These are phyloP conservation scores for Ajuga reptans DNA, from an alignment of 305 asterid species.

Conservation along the genomic window DNA sequence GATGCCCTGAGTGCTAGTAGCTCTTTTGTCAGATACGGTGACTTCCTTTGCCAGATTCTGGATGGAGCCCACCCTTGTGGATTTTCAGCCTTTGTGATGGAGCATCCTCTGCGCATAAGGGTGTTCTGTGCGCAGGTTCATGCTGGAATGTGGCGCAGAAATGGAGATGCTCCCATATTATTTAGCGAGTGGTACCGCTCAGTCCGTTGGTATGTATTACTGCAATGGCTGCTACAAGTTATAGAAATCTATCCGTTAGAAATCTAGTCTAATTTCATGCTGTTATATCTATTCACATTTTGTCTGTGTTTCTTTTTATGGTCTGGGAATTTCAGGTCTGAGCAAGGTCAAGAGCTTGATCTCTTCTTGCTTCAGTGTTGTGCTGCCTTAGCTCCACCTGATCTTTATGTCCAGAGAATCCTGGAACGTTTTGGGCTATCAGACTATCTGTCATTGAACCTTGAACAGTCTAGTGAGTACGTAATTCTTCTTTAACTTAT, in stretches of 20 bases:
- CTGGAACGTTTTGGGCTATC: slow-evolving; percentile 90
- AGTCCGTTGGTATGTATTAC: slow-evolving; percentile 67
- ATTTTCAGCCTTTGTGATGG: slow-evolving; percentile 87
- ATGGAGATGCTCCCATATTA: slow-evolving; percentile 79
- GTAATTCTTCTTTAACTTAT: slow-evolving; percentile 39
- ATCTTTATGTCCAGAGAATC: slow-evolving; percentile 66
- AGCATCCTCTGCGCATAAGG: slow-evolving; percentile 88
- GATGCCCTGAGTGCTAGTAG: slow-evolving; percentile 25
- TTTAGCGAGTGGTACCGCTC: slow-evolving; percentile 87
- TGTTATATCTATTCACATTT: slow-evolving; percentile 5
- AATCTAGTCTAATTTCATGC: slow-evolving; percentile 1
- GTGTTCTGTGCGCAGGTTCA: slow-evolving; percentile 94
- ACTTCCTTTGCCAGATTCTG: slow-evolving; percentile 64
- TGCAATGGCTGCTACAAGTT: neutral
- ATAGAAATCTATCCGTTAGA: neutral
- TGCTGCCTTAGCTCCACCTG: slow-evolving; percentile 96
- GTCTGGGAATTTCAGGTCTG: slow-evolving; percentile 51
- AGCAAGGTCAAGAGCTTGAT: slow-evolving; percentile 89
- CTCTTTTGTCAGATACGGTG: slow-evolving; percentile 34
- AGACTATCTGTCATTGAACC: slow-evolving; percentile 60
- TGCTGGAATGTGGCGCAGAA: slow-evolving; percentile 97
- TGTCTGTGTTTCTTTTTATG: neutral
- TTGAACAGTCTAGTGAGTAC: slow-evolving; percentile 82
- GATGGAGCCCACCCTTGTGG: slow-evolving; percentile 88
- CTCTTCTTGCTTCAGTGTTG: slow-evolving; percentile 94